Percentiles rank a stretch among this genome's conserved stretches.
Evolutionary conservation across 148 eudicot species (phyloP).

Genomic region (Dysphania ambrosioides): DNA sequence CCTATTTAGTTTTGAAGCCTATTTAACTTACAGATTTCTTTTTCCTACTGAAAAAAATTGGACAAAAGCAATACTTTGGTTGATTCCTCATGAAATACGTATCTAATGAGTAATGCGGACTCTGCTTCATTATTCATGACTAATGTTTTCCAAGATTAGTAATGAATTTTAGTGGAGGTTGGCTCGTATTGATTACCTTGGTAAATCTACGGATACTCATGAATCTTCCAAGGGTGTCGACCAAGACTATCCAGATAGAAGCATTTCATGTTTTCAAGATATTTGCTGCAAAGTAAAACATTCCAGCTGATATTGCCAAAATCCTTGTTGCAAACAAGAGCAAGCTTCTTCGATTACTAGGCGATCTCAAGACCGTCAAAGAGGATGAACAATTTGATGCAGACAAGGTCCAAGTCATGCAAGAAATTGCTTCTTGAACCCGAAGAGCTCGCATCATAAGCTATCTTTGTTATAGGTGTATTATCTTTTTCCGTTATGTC

Average conservation of each 20-base stretch:
- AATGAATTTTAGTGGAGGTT: no score
- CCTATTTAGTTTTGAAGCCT: no score
- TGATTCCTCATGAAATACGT: no score
- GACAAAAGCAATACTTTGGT: no score
- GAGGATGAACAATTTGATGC: constrained; percentile 45
- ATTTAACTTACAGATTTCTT: no score
- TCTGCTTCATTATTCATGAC: no score
- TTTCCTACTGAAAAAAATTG: no score
- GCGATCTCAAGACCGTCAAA: constrained; percentile 47
- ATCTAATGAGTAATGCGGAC: no score
- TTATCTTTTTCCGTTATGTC: constrained; percentile 3
- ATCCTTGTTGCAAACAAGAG: constrained; percentile 45
- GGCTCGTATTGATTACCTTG: no score
- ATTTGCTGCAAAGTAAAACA: constrained; percentile 46
- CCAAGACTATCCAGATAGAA: constrained; percentile 49
- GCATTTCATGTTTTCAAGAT: constrained; percentile 53
- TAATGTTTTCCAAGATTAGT: no score
- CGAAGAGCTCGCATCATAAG: constrained; percentile 34
- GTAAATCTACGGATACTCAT: constrained; percentile 75
- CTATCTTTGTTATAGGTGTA: constrained; percentile 15
- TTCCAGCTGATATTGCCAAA: constrained; percentile 39
- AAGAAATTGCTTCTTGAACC: constrained; percentile 42
- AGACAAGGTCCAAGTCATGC: constrained; percentile 45
- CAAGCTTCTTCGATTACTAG: constrained; percentile 48
- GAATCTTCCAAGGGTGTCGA: constrained; percentile 73